Conservation (phyloP, 2,329 filamentous ascomycete genomes). For the Nigrospora oryzae region DNA sequence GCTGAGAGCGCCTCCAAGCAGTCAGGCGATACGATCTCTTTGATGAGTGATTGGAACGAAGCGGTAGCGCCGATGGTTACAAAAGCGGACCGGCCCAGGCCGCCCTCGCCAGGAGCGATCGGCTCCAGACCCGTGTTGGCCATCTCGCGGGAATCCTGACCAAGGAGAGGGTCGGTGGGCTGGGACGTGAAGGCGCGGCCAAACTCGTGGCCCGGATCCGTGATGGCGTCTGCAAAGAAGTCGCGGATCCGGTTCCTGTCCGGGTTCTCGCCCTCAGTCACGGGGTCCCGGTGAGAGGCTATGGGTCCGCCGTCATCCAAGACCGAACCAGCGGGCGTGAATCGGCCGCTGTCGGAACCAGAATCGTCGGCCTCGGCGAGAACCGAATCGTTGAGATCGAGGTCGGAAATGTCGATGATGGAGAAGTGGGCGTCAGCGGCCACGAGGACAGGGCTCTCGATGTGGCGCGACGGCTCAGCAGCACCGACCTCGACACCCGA, state of each 20-base stretch:
- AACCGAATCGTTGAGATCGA: too few relatives aligned
- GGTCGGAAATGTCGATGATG: too few relatives aligned
- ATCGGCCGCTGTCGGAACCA: too few relatives aligned
- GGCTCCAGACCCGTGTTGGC: too few relatives aligned
- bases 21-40: constrained; percentile 48
- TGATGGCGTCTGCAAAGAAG: constrained; percentile 3
- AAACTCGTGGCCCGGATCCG: background rate
- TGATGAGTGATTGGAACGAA: constrained; percentile 65
- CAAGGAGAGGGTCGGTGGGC: background rate
- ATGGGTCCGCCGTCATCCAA: too few relatives aligned
- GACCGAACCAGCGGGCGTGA: too few relatives aligned
- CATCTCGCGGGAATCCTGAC: background rate
- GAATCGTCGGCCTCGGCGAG: too few relatives aligned
- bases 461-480: too few relatives aligned
- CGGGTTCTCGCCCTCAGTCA: background rate
- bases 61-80: constrained; percentile 92
- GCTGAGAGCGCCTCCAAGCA: constrained; percentile 55
- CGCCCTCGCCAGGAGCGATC: background rate
- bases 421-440: too few relatives aligned
- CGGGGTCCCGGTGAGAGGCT: background rate
- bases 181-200: background rate
- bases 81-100: constrained; percentile 48
- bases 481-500: too few relatives aligned
- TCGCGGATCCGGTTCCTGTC: background rate
- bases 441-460: too few relatives aligned